phyloP scores from a whole-genome alignment of 2,329 filamentous ascomycete genomes.

The Hymenoscyphus salicellus region DNA sequence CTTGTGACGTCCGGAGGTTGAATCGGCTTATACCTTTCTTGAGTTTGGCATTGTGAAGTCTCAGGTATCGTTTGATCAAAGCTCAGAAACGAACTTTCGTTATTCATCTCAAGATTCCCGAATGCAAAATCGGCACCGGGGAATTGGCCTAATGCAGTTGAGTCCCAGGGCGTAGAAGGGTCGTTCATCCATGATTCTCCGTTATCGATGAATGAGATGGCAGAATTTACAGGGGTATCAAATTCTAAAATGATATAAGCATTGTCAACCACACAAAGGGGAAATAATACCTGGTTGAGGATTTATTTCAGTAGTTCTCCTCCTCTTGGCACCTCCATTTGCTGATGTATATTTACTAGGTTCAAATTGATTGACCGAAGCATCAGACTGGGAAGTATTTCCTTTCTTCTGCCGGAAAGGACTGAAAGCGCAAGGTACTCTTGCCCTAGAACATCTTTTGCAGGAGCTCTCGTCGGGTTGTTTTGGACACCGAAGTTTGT shows the following conservation, averaged over 20 bases:
- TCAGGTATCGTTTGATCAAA: not conserved
- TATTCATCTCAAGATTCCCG: no score
- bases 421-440: constrained; percentile 43
- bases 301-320: not conserved
- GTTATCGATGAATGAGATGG: no score
- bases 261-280: no score
- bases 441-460: constrained; percentile 43
- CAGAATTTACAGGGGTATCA: no score
- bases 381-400: not conserved
- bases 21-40: not conserved
- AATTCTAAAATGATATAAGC: no score
- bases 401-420: constrained; percentile 35
- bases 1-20: not conserved
- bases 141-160: no score
- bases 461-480: constrained; percentile 39
- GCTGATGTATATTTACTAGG: not conserved
- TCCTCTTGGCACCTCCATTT: not conserved
- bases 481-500: constrained; percentile 48
- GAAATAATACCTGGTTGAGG: not conserved
- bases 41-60: not conserved
- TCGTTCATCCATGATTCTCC: no score
- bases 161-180: no score
- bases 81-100: no score
- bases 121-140: no score
- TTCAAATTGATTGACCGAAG: not conserved